Conservation (phyloP, 2,329 filamentous ascomycete species). For the Microcyclospora pomicola region DNA sequence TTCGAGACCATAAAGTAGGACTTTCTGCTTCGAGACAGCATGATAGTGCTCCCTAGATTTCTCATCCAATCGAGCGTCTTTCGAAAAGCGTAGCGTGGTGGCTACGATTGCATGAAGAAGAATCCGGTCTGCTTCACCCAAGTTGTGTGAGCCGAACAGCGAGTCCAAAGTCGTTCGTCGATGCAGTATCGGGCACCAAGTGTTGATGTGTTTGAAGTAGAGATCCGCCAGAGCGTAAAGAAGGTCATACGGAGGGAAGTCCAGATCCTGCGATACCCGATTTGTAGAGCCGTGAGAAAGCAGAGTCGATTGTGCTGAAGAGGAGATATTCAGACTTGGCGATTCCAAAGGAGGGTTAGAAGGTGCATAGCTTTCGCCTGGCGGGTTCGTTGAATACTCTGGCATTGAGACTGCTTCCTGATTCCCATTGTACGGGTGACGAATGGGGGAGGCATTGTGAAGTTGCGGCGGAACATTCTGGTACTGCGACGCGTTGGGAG, state of each 20-base stretch:
- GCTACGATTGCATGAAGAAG: conserved; percentile 80
- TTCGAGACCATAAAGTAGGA: conserved; percentile 75
- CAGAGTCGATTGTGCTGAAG: conserved; percentile 7
- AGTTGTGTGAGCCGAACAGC: conserved; percentile 60
- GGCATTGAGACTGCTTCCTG: too few relatives aligned
- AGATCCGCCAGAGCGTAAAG: conserved; percentile 46
- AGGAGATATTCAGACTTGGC: conserved; percentile 41
- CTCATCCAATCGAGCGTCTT: conserved; percentile 58
- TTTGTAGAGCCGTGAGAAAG: conserved; percentile 8
- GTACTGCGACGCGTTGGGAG: too few relatives aligned
- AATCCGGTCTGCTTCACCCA: conserved; percentile 71
- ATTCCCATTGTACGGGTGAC: too few relatives aligned
- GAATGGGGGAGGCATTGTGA: too few relatives aligned
- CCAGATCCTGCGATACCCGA: conserved; percentile 25
- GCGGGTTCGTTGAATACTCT: not conserved
- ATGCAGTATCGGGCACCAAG: conserved; percentile 77
- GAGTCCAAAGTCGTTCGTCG: conserved; percentile 64
- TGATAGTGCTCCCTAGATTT: conserved; percentile 64
- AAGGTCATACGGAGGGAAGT: conserved; percentile 47
- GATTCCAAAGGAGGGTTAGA: conserved; percentile 39
- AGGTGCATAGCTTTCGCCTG: conserved; percentile 17
- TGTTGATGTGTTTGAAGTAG: conserved; percentile 51
- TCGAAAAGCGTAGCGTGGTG: conserved; percentile 72
- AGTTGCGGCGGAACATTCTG: too few relatives aligned
- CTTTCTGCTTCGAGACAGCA: conserved; percentile 68